Evolutionary conservation across 768 basidiomycete genomes (phyloP), one percentile per base, ranked within the genome.

Genomic region (Leccinum subgranulosum): DNA sequence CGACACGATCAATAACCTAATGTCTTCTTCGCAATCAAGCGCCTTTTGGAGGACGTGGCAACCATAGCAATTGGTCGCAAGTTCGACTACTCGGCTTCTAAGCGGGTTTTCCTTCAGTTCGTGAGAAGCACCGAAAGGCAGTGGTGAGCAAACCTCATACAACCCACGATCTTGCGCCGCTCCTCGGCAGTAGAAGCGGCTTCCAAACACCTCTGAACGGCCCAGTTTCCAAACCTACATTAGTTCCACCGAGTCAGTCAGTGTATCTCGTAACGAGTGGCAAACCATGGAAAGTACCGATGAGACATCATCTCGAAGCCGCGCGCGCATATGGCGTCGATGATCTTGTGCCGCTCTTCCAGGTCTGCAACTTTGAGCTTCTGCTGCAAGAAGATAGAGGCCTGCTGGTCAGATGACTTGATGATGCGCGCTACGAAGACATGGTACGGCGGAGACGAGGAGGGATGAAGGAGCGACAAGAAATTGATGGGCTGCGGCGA

Each of bases 281-380:
- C 47, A 48, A 33, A 36, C 19, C 29, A 58, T 21, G 29, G 57
- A 59, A 49, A 49, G 36, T 67, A 88, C 88, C 90, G 79, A 69
- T 92, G 87, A 56, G 90, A 91, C 92, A 94, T 94, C 92, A 93
- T 93, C 69, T 94, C 92, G 60, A 89, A 90, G 1, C 92, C 91
- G 12, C 86, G 82, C 41, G 84, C 79, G 59, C 90, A 91, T 56
- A 93, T 93, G 49, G 92, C 92, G 65, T 92, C 90, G 15, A 94
- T 86, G 47, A 94, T 93, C 72, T 90, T 92, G 6, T 80, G 81
- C 2, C 92, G 79, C 68, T 93, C 91, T 51, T 85, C 82, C 19
- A 79, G 62, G 62, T 92, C 88, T 4, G 92, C 91, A 17, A 92
- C 89, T 70, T 94, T 94, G 65, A 94, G 80, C 67, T 94, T 94